Evolutionary conservation across 148 eudicot genomes (phyloP).

Genomic region (Rhododendron henanense): DNA sequence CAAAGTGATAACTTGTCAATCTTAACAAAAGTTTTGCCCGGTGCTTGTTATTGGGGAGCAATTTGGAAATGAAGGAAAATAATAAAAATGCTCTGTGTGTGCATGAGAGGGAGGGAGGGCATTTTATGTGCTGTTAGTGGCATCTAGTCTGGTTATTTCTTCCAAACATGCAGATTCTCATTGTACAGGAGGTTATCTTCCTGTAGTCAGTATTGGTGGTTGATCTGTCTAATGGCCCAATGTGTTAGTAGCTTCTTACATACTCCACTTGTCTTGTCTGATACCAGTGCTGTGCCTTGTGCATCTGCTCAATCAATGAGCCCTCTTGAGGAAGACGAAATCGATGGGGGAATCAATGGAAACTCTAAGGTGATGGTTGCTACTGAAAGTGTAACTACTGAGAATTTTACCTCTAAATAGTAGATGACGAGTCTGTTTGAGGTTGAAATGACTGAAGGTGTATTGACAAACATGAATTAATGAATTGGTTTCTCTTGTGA

Average conservation of each 20-base stretch:
- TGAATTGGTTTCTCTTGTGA: constrained; percentile 2
- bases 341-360: constrained; percentile 31
- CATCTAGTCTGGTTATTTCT: background rate
- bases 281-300: constrained; percentile 53
- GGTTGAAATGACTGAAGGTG: background rate
- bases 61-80: background rate
- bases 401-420: background rate
- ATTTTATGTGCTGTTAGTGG: background rate
- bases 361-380: constrained; percentile 29
- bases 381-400: constrained; percentile 5
- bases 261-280: constrained; percentile 11
- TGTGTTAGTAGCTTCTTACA: background rate
- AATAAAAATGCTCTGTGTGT: background rate
- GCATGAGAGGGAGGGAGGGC: background rate
- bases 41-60: background rate
- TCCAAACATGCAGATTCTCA: background rate
- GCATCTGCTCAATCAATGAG: constrained; percentile 35
- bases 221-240: constrained; percentile 1
- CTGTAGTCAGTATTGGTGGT: background rate
- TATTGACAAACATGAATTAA: background rate
- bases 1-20: too few species aligned
- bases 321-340: constrained; percentile 36
- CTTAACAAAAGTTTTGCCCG: background rate
- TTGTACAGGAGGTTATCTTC: background rate
- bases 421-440: background rate